Base-by-base conservation (phyloP, 1,139 yeast species). In the Blastobotrys malaysiensis region DNA sequence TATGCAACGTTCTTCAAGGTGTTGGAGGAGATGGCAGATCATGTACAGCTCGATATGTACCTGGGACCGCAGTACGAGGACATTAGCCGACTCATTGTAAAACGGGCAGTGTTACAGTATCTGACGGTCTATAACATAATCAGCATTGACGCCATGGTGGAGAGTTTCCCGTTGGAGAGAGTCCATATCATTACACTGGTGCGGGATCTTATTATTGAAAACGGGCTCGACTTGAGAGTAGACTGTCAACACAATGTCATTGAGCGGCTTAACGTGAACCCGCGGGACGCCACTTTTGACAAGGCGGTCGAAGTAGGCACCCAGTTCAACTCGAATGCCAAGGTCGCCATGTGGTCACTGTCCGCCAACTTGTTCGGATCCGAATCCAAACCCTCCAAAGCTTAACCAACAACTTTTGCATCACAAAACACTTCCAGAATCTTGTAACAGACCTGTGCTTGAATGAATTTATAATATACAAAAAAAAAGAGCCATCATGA, bases 91-190 rank as follows among this genome's bases (percentile, higher is more conserved):
- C 49, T 52, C 31, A 60, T 64, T 14, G 49, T 52, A n/a, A 53
- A 54, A n/a, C 52, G 62, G n/a, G 64, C 65, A 1, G 52, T 57
- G 26, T 48, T 57, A 19, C 65, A 62, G 50, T 63, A 60, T 48
- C 54, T 64, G 27, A 55, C 59, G 13, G 63, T 59, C 14, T 63
- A 57, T 49, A 57, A 58, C 21, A 55, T 53, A 2, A 55, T 62
- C 14, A 53, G 57, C 1, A 44, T 64, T 2, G 52, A 51, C 13
- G 44, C 50, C 6, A 55, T 61, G 55, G 54, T 59, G 3, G 45
- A 20, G 2, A 48, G 49, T 2, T 59, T 59, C 47, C 39, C 22
- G 9, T n/a, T 53, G 9, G 16, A 19, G 1, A 24, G 43, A 13
- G 47, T 31, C 9, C 16, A 36, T 14, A 18, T 54, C 13, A 27